A percentile compares a stretch with the other conserved stretches of the same genome.
Evolutionary conservation across 306 rosid genomes (phyloP).

Genomic region (Cicer bijugum): DNA sequence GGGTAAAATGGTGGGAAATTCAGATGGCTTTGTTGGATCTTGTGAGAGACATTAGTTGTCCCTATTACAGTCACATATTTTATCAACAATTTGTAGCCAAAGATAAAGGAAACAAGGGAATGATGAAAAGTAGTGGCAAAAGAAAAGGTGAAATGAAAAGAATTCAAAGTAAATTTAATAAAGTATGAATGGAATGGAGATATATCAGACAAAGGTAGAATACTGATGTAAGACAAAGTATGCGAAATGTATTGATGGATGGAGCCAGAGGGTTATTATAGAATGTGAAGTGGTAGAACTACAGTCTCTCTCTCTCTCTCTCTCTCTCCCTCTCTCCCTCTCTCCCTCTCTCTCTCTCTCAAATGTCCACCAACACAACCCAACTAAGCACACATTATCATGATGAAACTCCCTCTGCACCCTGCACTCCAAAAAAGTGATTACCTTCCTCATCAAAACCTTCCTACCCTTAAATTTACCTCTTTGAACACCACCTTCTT

Average conservation of each 20-base stretch:
- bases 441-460: constrained; percentile 69
- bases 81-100: constrained; percentile 59
- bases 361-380: constrained; percentile 73
- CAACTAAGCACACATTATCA: constrained; percentile 76
- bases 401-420: constrained; percentile 85
- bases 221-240: constrained; percentile 49
- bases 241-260: constrained; percentile 19
- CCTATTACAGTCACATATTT: constrained; percentile 61
- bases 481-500: constrained; percentile 47
- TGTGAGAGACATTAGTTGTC: constrained; percentile 64
- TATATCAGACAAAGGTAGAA: constrained; percentile 79
- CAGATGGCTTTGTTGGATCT: constrained; percentile 87
- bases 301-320: constrained; percentile 36
- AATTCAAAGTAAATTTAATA: constrained; percentile 67
- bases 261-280: constrained; percentile 41
- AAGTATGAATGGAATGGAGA: constrained; percentile 58
- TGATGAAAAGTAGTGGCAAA: constrained; percentile 92
- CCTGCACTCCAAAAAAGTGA: constrained; percentile 90
- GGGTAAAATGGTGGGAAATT: constrained; percentile 77
- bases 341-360: constrained; percentile 27
- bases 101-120: constrained; percentile 88
- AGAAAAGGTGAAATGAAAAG: constrained; percentile 56
- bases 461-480: constrained; percentile 74
- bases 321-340: constrained; percentile 34
- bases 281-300: constrained; percentile 39